phyloP scores from a whole-genome alignment of 768 basidiomycete genomes.

The Lentinula boryana region DNA sequence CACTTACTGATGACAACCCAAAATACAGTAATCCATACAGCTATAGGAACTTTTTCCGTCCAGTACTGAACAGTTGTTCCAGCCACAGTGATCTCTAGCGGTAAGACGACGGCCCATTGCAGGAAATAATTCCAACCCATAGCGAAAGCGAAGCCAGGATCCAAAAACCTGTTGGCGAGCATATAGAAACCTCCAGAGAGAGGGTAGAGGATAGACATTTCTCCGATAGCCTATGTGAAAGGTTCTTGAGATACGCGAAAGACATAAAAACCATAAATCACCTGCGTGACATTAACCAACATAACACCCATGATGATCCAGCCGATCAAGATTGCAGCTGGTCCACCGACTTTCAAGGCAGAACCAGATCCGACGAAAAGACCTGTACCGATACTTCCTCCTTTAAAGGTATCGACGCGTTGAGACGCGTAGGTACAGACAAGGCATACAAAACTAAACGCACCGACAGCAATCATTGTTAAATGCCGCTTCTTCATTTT shows the following conservation, averaged over 20 bases:
- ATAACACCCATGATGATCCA: conserved; percentile 42
- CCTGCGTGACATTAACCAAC: conserved; percentile 44
- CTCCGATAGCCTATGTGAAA: conserved; percentile 34
- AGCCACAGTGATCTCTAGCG: conserved; percentile 40
- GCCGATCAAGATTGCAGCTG: conserved; percentile 36
- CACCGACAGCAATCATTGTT: conserved; percentile 43
- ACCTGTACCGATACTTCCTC: conserved; percentile 44
- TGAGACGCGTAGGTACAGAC: background rate
- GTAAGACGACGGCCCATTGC: conserved; percentile 40
- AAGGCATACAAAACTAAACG: conserved; percentile 11
- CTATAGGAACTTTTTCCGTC: conserved; percentile 31
- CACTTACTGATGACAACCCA: conserved; percentile 31
- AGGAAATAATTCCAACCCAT: conserved; percentile 48
- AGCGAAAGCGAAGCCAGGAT: conserved; percentile 41
- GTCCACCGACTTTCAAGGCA: conserved; percentile 33
- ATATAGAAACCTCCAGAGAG: conserved; percentile 47
- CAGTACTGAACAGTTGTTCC: conserved; percentile 39
- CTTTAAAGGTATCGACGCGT: background rate
- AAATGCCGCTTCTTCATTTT: conserved; percentile 44
- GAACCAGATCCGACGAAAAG: conserved; percentile 41
- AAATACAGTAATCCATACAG: conserved; percentile 41
- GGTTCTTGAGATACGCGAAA: background rate
- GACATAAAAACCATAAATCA: conserved; percentile 4
- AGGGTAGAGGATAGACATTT: conserved; percentile 44
- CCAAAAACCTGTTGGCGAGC: conserved; percentile 37